phyloP scores from a whole-genome alignment of 176 grass and related monocot species.

The Aegilops umbellulata region DNA sequence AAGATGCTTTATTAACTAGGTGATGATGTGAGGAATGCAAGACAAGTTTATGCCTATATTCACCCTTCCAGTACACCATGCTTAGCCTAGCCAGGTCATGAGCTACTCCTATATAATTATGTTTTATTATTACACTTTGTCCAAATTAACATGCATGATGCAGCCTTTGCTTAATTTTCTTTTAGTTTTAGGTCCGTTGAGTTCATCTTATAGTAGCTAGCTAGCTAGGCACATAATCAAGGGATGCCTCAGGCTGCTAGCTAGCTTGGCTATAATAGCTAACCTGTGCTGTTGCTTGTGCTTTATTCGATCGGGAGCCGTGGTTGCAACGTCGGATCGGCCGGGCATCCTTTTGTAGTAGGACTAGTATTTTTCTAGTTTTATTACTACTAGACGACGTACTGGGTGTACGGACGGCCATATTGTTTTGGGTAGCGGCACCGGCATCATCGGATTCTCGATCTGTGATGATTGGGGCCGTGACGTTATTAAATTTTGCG shows the following conservation, averaged over 20 bases:
- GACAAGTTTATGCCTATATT: too few species aligned
- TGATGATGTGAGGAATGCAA: too few species aligned
- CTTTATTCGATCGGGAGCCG: slow-evolving; percentile 26
- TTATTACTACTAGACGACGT: slow-evolving; percentile 21
- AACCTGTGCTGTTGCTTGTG: slow-evolving; percentile 2
- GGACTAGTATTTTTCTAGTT: neutral
- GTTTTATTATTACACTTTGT: too few species aligned
- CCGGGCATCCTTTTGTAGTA: neutral
- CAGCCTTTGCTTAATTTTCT: neutral
- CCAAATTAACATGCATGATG: too few species aligned
- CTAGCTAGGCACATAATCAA: neutral
- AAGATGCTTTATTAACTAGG: too few species aligned
- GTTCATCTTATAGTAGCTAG: too few species aligned
- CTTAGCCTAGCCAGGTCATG: too few species aligned
- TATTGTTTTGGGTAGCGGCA: slow-evolving; percentile 27
- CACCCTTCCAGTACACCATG: too few species aligned
- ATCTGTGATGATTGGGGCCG: slow-evolving; percentile 45
- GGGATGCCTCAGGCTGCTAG: too few species aligned
- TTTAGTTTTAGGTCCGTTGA: too few species aligned
- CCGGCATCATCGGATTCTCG: slow-evolving; percentile 49
- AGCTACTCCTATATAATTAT: too few species aligned
- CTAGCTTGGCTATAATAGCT: neutral
- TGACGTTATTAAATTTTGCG: slow-evolving; percentile 24
- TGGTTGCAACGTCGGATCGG: slow-evolving; percentile 27
- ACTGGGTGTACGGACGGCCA: slow-evolving; percentile 13